Evolutionary conservation across 257 asterid species (phyloP), one percentile per base, ranked within the genome.

Genomic region (Nicotiana obtusifolia): DNA sequence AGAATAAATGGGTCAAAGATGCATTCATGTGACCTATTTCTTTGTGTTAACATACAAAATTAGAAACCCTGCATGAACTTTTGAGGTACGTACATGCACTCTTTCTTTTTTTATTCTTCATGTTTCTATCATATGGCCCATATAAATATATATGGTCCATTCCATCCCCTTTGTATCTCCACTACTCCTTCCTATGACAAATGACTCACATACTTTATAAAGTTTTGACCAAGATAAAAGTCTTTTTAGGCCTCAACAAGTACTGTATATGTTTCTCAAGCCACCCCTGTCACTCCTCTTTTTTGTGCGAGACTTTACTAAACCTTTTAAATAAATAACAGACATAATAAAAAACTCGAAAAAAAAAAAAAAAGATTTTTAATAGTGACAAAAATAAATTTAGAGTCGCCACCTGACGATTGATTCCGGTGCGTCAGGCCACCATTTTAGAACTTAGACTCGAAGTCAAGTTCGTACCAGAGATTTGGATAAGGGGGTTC

Each of bases 51-150:
- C 80, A 84, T 69, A 68, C 82, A 76, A 61, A 84, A 65, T 81
- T 78, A 56, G 62, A 71, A 77, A 83, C 82, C 90, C 81, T 90
- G 92, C 90, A 90, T 86, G 89, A 86, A 88, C 16, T 47, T 59
- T 82, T 52, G 81, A 26, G 64, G 56, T 81, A 87, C 89, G 88
- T 82, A 86, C 84, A 44, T 85, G 77, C 83, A 82, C 84, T 77
- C 47, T 66, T 1, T 73, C 49, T 49, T 61, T 78, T 53, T 65
- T 5, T 35, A 41, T 52, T 77, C 75, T 44, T 75, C 24, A 15
- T 24, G 22, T 83, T 82, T 57, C 35, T 59, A 65, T 81, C 56
- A 53, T 26, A 17, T 77, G 47, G 31, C 83, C 81, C 81, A 81
- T 22, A 88, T 80, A 64, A 76, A 84, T 85, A 8, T 71, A 52